A percentile compares a stretch with the other conserved stretches of the same genome.
Evolutionary conservation across 2,329 filamentous ascomycete genomes (phyloP).

Genomic region (Coniella lustricola): DNA sequence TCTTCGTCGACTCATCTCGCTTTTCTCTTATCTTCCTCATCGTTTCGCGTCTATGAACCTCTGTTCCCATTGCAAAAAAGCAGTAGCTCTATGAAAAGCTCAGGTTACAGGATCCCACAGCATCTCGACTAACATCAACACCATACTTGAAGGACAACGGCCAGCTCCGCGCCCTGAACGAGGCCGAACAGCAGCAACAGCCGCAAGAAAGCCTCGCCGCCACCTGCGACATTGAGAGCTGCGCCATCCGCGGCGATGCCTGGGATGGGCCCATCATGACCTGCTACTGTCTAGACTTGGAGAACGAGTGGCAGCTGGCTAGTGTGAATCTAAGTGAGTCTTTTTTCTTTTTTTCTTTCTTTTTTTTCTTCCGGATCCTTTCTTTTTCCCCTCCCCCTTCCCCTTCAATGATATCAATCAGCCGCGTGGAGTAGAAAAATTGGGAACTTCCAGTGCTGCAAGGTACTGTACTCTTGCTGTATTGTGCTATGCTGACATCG

Average conservation of each 20-base stretch:
- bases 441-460: too few species aligned
- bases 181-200: background rate
- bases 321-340: conserved; percentile 12
- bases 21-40: too few species aligned
- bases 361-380: background rate
- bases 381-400: too few species aligned
- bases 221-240: conserved; percentile 10
- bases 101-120: background rate
- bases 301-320: background rate
- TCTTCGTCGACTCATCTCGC: too few species aligned
- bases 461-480: too few species aligned
- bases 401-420: too few species aligned
- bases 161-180: background rate
- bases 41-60: too few species aligned
- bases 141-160: conserved; percentile 7
- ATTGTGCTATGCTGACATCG: background rate
- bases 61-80: too few species aligned
- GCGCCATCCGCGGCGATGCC: conserved; percentile 5
- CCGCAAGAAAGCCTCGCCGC: background rate
- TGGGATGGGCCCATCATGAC: conserved; percentile 12
- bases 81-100: too few species aligned
- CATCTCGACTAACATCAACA: too few species aligned
- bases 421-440: too few species aligned
- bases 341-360: background rate
- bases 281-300: conserved; percentile 5